Evolutionary conservation across 2,329 filamentous ascomycete genomes (phyloP).

Genomic region (Diplodia seriata): DNA sequence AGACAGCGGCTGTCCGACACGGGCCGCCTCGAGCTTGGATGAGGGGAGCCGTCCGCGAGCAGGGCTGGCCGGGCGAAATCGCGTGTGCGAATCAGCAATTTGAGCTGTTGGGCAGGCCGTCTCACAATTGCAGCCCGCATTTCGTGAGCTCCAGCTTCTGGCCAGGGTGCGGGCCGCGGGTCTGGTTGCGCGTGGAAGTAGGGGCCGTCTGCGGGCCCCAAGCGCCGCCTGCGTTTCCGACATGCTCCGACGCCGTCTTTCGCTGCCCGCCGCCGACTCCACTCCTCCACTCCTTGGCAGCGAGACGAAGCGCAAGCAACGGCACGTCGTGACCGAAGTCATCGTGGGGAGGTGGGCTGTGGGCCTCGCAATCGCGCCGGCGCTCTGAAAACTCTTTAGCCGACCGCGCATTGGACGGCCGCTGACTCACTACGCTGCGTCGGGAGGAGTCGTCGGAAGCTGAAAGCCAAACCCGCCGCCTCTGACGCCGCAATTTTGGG

Average conservation of each 20-base stretch:
- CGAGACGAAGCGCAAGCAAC: conserved; percentile 25
- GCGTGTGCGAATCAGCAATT: conserved; percentile 24
- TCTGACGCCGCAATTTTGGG: conserved; percentile 9
- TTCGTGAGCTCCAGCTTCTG: conserved; percentile 23
- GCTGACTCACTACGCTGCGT: conserved; percentile 11
- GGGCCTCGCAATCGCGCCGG: conserved; percentile 10
- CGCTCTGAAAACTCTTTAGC: conserved; percentile 30
- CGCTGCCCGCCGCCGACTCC: conserved; percentile 22
- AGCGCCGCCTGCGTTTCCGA: conserved; percentile 18
- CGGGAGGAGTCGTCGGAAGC: conserved; percentile 19
- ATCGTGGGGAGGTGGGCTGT: conserved; percentile 26
- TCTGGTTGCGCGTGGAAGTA: conserved; percentile 20
- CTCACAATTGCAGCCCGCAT: conserved; percentile 29
- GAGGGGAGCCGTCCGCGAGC: conserved; percentile 31
- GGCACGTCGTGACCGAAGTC: conserved; percentile 23
- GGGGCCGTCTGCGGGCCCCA: neutral
- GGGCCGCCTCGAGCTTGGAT: conserved; percentile 23
- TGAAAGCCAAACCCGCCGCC: neutral
- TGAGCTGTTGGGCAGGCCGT: conserved; percentile 30
- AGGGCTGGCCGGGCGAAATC: conserved; percentile 30
- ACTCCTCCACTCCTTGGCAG: conserved; percentile 30
- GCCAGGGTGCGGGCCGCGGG: conserved; percentile 27
- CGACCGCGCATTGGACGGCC: conserved; percentile 13
- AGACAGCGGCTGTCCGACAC: conserved; percentile 24
- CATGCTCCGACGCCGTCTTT: conserved; percentile 18